Base-by-base conservation (phyloP, 2,329 filamentous ascomycete genomes). In the Fusarium miscanthi region DNA sequence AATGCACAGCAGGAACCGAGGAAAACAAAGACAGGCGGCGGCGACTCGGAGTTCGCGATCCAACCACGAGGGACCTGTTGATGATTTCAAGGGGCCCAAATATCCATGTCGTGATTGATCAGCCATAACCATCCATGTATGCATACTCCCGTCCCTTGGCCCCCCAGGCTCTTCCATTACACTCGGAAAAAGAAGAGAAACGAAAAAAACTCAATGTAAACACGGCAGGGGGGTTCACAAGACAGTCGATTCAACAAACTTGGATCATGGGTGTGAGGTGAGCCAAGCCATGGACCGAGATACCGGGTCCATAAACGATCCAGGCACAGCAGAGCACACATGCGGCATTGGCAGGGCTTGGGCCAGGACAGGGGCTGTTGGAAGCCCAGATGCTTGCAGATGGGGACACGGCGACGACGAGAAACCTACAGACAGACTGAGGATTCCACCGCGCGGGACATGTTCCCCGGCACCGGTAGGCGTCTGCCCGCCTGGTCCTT, bases 21-120 rank as follows among this genome's bases (percentile, higher is more conserved):
- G 25, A 56, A 40, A 53, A 71, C 61, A 71, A 71, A 57, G 63
- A 38, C 49, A 21, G 35, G 41, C 46, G 43, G 52, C 41, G 63
- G 54, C 71, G 71, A 72, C 67, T 74, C 71, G 71, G 71, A 57
- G 45, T 64, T 61, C 59, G 52, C 56, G 42, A 69, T 65, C 37
- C 33, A 62, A 30, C 48, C 71, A 74, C 71, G 71, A 72, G 71
- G 67, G 62, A 60, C 42, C 58, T 52, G 48, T 63, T 61, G 46
- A 61, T 61, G 53, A 59, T 49, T 54, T 41, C 41, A 37, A 54
- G 59, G 58, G 58, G 52, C 57, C 38, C 46, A 57, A 41, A 41
- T 38, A 73, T 63, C 56, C 68, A 71, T 66, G 65, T 54, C 60
- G 46, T 41, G 56, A 59, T 63, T 69, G 48, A 69, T 46, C 49